A percentile compares a stretch with the other conserved stretches of the same genome.
Evolutionary conservation across 106 monocot species (phyloP).

Genomic region (Dioscorea zingiberensis): DNA sequence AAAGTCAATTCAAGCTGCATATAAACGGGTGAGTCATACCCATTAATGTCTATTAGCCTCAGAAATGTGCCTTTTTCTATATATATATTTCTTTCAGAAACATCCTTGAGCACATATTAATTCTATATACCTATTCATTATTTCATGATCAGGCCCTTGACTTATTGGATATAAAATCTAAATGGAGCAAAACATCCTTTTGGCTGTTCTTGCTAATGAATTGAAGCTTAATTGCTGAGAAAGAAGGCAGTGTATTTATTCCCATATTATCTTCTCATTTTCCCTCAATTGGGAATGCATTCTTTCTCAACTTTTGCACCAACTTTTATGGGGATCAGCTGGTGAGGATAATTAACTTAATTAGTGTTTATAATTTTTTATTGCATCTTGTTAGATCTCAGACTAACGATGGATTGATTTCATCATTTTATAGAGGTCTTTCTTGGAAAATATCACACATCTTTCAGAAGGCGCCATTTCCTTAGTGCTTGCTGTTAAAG

Average conservation of each 20-base stretch:
- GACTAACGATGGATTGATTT: constrained; percentile 7
- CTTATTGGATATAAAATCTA: constrained; percentile 18
- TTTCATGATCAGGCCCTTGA: constrained; percentile 26
- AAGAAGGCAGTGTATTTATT: constrained; percentile 39
- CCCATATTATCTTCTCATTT: constrained; percentile 38
- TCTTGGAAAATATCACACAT: constrained; percentile 37
- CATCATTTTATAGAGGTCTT: constrained; percentile 43
- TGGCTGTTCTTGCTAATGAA: constrained; percentile 48
- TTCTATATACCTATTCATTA: not conserved
- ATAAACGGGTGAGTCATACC: constrained; percentile 40
- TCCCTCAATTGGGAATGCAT: constrained; percentile 42
- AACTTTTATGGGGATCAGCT: constrained; percentile 52
- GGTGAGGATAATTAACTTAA: constrained; percentile 21
- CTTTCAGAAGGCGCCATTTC: constrained; percentile 31
- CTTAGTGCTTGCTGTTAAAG: constrained; percentile 52
- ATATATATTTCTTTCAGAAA: no score
- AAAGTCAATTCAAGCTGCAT: constrained; percentile 47
- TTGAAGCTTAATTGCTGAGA: constrained; percentile 46
- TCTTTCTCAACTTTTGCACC: constrained; percentile 43
- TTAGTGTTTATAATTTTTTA: no score
- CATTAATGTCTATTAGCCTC: not conserved
- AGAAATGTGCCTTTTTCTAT: no score
- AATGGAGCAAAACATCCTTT: constrained; percentile 32
- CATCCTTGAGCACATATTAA: no score
- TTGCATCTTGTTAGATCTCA: no score